Base-by-base conservation (phyloP, 441 rosid species). In the Euphorbia celastroides region DNA sequence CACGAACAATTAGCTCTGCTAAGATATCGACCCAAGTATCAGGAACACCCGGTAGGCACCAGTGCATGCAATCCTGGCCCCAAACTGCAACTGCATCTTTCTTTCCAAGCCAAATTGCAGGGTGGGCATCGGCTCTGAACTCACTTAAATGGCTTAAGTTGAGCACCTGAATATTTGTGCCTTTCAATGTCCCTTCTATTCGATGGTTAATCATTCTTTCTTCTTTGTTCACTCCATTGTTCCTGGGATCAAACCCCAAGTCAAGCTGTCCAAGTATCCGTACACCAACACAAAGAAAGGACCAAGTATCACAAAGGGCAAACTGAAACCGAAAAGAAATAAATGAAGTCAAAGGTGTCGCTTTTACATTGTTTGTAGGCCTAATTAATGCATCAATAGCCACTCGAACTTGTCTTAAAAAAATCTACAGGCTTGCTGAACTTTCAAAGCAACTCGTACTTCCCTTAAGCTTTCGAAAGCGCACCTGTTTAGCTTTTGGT, bases 111-210 rank as follows among this genome's bases (percentile, higher is more conserved):
- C 98, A 93, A 44, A 87, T 85, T 9, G 99, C 97, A 1, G 96
- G 99, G 72, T 88, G 97, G 50, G 92, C 97, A 78, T 91, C 99
- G n/a, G 95, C 99, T 76, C 97, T 83, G 74, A 75, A 91, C 81
- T 93, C 96, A 22, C 96, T 91, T 78, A 93, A 70, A 77, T 77
- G 83, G 60, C 86, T 83, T 72, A 93, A 75, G 70, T 89, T 93
- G 8, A 93, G 90, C 64, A 89, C 60, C 50, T 54, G 81, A 38
- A 89, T 78, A 77, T 81, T 83, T 27, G 80, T 77, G 51, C 78
- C 87, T 70, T 16, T 75, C 71, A 89, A 57, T 25, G 78, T 74
- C 31, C 69, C 76, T 69, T 70, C 58, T 38, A 93, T 87, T 31
- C 83, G 69, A 31, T 17, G 20, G 73, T 93, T 93, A 7, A 91